Evolutionary conservation across 208 protist genomes (phyloP).

Genomic region (Vickermania ingenoplastis): DNA sequence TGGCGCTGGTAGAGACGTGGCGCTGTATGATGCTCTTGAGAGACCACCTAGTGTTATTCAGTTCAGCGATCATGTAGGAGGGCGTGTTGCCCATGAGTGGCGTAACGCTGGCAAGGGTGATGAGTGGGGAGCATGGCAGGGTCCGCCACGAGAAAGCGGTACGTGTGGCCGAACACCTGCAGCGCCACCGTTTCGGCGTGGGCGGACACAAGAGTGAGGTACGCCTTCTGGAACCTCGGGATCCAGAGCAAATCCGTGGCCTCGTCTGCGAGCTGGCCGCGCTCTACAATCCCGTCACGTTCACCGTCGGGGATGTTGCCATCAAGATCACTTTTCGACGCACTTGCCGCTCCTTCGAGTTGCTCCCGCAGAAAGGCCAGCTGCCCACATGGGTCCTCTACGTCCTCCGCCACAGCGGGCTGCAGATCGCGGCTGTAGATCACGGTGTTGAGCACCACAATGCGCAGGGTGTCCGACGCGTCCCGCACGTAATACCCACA

Average conservation of each 20-base stretch:
- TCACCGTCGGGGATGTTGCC: slow-evolving; percentile 18
- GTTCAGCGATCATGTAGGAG: slow-evolving; percentile 16
- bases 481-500: slow-evolving; percentile 28
- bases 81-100: slow-evolving; percentile 26
- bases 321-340: slow-evolving; percentile 31
- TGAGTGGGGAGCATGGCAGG: slow-evolving; percentile 15
- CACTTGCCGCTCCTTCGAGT: slow-evolving; percentile 13
- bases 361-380: slow-evolving; percentile 19
- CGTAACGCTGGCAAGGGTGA: slow-evolving; percentile 22
- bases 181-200: slow-evolving; percentile 11
- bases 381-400: slow-evolving; percentile 37
- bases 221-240: slow-evolving; percentile 17
- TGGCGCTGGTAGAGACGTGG: slow-evolving; percentile 6
- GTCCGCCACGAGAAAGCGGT: slow-evolving; percentile 23
- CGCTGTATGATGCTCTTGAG: slow-evolving; percentile 12
- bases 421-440: slow-evolving; percentile 16
- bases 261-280: slow-evolving; percentile 2
- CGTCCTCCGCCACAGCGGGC: slow-evolving; percentile 13
- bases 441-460: slow-evolving; percentile 35
- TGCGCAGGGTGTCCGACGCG: slow-evolving; percentile 13
- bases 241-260: slow-evolving; percentile 30
- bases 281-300: slow-evolving; percentile 15
- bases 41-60: slow-evolving; percentile 10
- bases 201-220: slow-evolving; percentile 12
- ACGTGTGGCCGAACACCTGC: slow-evolving; percentile 35